Evolutionary conservation across 371 early-diverging fungal species (phyloP).

Genomic region (Mortierella sp.): DNA sequence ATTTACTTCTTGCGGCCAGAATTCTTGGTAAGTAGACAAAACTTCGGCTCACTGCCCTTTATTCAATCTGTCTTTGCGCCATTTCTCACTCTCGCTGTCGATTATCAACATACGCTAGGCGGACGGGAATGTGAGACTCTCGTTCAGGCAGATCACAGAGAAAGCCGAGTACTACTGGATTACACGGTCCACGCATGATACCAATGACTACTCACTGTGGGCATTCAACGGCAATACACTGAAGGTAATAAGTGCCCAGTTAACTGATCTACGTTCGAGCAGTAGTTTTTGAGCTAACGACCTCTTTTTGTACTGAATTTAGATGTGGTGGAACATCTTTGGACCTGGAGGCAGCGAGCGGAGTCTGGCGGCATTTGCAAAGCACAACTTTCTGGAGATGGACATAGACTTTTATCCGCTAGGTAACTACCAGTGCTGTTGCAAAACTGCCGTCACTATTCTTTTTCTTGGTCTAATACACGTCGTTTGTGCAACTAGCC

Average conservation of each 20-base stretch:
- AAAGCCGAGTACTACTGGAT: slow-evolving; percentile 83
- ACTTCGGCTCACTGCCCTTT: too few species aligned
- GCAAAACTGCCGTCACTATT: background rate
- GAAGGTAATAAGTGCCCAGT: slow-evolving; percentile 60
- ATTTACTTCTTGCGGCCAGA: slow-evolving; percentile 52
- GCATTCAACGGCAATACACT: slow-evolving; percentile 74
- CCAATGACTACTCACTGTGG: slow-evolving; percentile 75
- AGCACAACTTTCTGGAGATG: slow-evolving; percentile 60
- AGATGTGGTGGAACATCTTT: slow-evolving; percentile 56
- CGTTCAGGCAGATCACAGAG: slow-evolving; percentile 62
- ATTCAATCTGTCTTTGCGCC: too few species aligned
- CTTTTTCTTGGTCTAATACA: background rate
- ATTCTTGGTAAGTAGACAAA: slow-evolving; percentile 47
- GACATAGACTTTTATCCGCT: slow-evolving; percentile 86
- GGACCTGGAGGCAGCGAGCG: slow-evolving; percentile 39
- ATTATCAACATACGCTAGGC: too few species aligned
- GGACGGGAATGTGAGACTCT: slow-evolving; percentile 51
- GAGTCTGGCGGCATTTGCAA: slow-evolving; percentile 45
- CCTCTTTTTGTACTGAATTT: background rate
- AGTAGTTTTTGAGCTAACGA: background rate
- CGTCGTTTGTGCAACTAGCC: too few species aligned
- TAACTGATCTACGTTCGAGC: background rate
- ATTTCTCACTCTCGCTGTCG: too few species aligned
- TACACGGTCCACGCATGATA: slow-evolving; percentile 65
- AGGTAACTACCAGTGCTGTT: slow-evolving; percentile 64